These are phyloP conservation scores for Olyra latifolia DNA, from an alignment of 176 grass and related monocot genomes.

Conservation along the genomic window DNA sequence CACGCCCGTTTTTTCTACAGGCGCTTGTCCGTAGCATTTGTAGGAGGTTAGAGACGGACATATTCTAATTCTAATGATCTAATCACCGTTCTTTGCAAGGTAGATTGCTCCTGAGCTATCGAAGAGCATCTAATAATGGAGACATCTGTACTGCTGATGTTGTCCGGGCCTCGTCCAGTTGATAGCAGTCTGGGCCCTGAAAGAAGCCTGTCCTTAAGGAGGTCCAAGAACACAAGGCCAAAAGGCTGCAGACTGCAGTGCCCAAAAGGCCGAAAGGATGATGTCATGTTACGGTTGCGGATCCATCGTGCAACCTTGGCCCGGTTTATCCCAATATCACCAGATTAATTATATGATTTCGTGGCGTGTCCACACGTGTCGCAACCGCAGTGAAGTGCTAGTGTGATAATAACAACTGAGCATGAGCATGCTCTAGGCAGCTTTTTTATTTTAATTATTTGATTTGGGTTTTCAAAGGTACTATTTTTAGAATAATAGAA, in stretches of 20 bases:
- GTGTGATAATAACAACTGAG: no score
- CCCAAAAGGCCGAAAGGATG: no score
- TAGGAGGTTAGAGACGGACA: background rate
- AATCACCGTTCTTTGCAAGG: background rate
- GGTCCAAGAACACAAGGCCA: background rate
- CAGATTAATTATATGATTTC: no score
- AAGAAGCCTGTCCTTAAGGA: background rate
- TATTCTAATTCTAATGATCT: no score
- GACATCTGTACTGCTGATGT: background rate
- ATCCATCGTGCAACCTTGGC: background rate
- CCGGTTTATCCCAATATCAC: background rate
- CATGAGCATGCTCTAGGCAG: no score
- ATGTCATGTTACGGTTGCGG: background rate
- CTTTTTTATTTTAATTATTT: no score
- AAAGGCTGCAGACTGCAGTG: no score
- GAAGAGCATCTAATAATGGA: background rate
- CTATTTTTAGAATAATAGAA: no score
- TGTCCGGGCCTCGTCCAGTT: background rate
- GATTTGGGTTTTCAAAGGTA: no score
- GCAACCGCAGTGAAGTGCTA: no score
- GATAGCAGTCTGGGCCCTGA: no score
- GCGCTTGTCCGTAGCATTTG: slow-evolving; percentile 29
- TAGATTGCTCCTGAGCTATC: background rate
- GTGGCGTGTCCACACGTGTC: no score
- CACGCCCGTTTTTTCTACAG: background rate